Evolutionary conservation across 75 land plant species (phyloP), one percentile per base, ranked within the genome.

Genomic region (Sequoia sempervirens): DNA sequence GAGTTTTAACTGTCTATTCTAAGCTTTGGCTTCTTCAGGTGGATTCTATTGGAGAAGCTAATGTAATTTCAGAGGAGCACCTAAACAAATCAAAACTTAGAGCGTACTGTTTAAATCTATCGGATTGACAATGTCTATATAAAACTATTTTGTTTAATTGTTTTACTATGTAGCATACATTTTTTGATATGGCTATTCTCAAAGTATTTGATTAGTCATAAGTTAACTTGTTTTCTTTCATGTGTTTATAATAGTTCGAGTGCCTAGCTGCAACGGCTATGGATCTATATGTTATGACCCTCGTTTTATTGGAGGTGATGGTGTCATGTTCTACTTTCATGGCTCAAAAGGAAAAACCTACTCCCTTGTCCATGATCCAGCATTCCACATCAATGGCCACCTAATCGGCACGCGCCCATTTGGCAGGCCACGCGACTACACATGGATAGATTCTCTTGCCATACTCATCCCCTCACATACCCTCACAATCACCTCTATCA

Each of bases 391-490:
- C 53, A 90, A 90, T 45, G 89, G 86, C 46, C 91, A 64, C 79
- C 85, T 87, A 73, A 91, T 91, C 32, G 94, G 94, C 54, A 86
- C 74, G 34, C 68, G 90, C 5, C 93, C 93, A 17, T 72, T 53
- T 2, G 93, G 90, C 28, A 64, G 94, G 47, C 36, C 85, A n/a
- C 80, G 94, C 18, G 94, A 93, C 85, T 93, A 80, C 83, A 93
- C 94, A 0, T 93, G 94, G 94, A 84, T 93, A 17, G 91, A 93
- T 58, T 91, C 93, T 14, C 87, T 93, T 13, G 94, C 91, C 11
- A 38, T 93, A 74, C 74, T 93, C 68, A 88, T 32, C 80, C 78
- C 70, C 40, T 18, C 80, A 69, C 90, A 90, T 82, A 84, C 70
- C 50, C 50, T 90, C 83, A 80, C 53, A 73, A 23, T 85, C 37